Conservation (phyloP, 345 rosid species). For the Erucastrum elatum region DNA sequence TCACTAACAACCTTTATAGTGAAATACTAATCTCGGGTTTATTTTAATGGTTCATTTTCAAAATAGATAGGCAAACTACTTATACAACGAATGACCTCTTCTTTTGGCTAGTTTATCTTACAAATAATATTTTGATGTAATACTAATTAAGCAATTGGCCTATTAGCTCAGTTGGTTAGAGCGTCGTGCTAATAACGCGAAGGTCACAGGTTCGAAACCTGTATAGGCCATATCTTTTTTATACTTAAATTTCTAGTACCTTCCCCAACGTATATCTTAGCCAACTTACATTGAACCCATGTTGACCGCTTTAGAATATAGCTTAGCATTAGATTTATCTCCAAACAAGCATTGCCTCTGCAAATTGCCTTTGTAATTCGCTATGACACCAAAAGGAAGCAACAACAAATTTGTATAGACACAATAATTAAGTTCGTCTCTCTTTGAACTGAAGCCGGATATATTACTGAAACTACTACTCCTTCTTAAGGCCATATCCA, state of each 20-base stretch:
- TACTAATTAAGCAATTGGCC: neutral
- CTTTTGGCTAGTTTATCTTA: too few relatives aligned
- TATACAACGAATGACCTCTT: too few relatives aligned
- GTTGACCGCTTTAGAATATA: neutral
- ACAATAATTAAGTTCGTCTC: neutral
- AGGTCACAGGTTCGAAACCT: slow-evolving; percentile 79
- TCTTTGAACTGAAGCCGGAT: neutral
- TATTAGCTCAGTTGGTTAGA: slow-evolving; percentile 82
- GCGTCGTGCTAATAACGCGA: slow-evolving; percentile 96
- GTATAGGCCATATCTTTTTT: slow-evolving; percentile 53
- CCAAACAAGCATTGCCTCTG: neutral
- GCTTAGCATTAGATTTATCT: neutral
- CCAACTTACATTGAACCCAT: neutral
- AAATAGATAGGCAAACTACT: too few relatives aligned
- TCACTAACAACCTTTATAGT: too few relatives aligned
- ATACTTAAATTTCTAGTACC: too few relatives aligned
- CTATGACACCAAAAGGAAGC: neutral
- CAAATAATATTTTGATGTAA: too few relatives aligned
- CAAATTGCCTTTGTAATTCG: neutral
- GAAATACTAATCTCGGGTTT: too few relatives aligned
- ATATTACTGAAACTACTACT: too few relatives aligned
- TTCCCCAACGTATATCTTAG: neutral
- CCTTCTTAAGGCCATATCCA: neutral
- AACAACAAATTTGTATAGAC: neutral
- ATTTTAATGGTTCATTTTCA: too few relatives aligned